Percentiles rank a stretch among this genome's conserved stretches.
phyloP scores from a whole-genome alignment of 2,329 filamentous ascomycete genomes.

The Dryadomyces quercivorus region DNA sequence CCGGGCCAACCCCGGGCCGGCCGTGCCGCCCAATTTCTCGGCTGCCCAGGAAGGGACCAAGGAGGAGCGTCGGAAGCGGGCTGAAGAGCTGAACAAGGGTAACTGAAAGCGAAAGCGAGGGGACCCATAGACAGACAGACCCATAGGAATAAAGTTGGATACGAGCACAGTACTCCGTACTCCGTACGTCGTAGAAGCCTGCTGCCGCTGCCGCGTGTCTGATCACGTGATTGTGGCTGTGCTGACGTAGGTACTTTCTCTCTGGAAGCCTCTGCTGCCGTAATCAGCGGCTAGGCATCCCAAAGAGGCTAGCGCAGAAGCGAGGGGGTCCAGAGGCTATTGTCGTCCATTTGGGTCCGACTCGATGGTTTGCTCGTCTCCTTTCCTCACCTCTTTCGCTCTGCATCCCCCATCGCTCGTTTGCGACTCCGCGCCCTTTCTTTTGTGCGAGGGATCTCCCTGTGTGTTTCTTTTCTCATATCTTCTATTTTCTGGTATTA shows the following conservation, averaged over 20 bases:
- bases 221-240: not conserved
- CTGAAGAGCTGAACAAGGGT: conserved; percentile 51
- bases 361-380: not conserved
- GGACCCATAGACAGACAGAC: not conserved
- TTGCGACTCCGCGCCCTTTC: not conserved
- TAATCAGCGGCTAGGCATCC: no score
- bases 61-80: conserved; percentile 55
- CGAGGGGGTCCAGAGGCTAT: not conserved
- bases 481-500: not conserved
- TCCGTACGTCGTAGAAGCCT: no score
- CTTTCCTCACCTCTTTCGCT: not conserved
- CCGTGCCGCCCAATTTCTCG: conserved; percentile 39
- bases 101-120: not conserved
- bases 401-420: not conserved
- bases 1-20: conserved; percentile 46
- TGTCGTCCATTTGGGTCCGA: not conserved
- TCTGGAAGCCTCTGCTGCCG: no score
- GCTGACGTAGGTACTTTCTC: not conserved
- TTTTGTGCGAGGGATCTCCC: no score
- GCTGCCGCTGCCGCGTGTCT: no score
- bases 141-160: not conserved
- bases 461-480: not conserved
- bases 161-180: no score
- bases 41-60: conserved; percentile 47
- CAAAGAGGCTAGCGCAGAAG: not conserved